Conservation (phyloP, 495 filamentous ascomycete genomes). For the Venustampulla echinocandica region DNA sequence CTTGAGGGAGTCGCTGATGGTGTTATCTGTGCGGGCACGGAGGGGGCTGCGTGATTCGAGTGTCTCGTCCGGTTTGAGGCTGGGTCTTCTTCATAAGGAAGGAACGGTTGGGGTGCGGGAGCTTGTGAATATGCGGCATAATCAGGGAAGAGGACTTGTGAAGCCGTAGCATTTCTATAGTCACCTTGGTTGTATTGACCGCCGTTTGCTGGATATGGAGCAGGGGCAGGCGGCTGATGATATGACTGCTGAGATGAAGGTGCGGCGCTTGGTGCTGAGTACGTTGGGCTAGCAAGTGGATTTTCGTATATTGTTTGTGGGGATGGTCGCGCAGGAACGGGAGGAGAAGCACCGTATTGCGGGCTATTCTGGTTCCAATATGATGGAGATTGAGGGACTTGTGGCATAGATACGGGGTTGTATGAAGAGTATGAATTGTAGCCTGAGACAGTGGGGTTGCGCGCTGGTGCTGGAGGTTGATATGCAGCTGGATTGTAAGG, state of each 20-base stretch:
- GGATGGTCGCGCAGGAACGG: constrained; percentile 35
- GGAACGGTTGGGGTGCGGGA: not conserved
- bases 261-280: constrained; percentile 11
- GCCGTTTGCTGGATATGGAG: constrained; percentile 18
- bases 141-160: constrained; percentile 13
- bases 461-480: constrained; percentile 28
- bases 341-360: constrained; percentile 29
- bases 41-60: constrained; percentile 1
- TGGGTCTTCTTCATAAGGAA: constrained; percentile 6
- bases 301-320: constrained; percentile 39
- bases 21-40: constrained; percentile 19
- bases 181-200: constrained; percentile 8
- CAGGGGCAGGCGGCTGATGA: constrained; percentile 8
- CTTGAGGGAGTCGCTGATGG: constrained; percentile 26
- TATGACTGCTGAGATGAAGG: constrained; percentile 17
- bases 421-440: constrained; percentile 22
- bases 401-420: constrained; percentile 28
- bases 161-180: constrained; percentile 8
- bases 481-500: constrained; percentile 70
- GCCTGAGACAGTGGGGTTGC: constrained; percentile 22
- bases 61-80: constrained; percentile 13
- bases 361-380: constrained; percentile 24
- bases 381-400: constrained; percentile 28
- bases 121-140: constrained; percentile 10
- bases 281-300: constrained; percentile 13